phyloP scores from a whole-genome alignment of 2,329 filamentous ascomycete genomes.

The Penicillium sp. region DNA sequence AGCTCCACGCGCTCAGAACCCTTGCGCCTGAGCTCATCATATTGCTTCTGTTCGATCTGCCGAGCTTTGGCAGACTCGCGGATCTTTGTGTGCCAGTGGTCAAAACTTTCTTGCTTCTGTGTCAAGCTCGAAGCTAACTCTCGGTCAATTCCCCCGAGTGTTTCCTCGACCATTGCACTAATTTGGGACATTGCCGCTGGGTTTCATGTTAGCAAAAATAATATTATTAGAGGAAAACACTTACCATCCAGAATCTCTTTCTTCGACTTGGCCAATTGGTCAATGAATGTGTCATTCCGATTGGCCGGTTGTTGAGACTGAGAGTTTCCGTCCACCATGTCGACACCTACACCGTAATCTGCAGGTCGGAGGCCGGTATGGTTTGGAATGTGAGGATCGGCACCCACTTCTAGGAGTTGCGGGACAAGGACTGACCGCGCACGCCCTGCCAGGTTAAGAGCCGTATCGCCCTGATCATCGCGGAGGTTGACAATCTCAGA shows the following conservation, averaged over 20 bases:
- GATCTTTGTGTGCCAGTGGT: constrained; percentile 76
- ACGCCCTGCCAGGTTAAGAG: constrained; percentile 86
- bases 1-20: constrained; percentile 64
- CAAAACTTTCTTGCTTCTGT: constrained; percentile 78
- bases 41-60: constrained; percentile 69
- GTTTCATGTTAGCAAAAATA: constrained; percentile 35
- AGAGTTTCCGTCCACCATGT: constrained; percentile 53
- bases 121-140: constrained; percentile 79
- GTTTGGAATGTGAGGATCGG: constrained; percentile 88
- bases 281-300: constrained; percentile 44
- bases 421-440: constrained; percentile 97
- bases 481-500: constrained; percentile 95
- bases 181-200: constrained; percentile 42
- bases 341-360: constrained; percentile 89
- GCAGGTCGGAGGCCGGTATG: constrained; percentile 81
- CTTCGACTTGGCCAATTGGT: constrained; percentile 47
- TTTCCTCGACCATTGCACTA: constrained; percentile 70
- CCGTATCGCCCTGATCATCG: constrained; percentile 92
- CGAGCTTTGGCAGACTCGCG: constrained; percentile 77
- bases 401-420: constrained; percentile 92
- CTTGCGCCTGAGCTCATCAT: constrained; percentile 69
- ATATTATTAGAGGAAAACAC: constrained; percentile 1
- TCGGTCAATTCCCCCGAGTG: constrained; percentile 74
- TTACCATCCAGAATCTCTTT: constrained; percentile 49
- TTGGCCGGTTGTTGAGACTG: constrained; percentile 49